These are phyloP conservation scores for Trichoderma breve DNA, from an alignment of 2,329 filamentous ascomycete genomes.

Conservation along the genomic window DNA sequence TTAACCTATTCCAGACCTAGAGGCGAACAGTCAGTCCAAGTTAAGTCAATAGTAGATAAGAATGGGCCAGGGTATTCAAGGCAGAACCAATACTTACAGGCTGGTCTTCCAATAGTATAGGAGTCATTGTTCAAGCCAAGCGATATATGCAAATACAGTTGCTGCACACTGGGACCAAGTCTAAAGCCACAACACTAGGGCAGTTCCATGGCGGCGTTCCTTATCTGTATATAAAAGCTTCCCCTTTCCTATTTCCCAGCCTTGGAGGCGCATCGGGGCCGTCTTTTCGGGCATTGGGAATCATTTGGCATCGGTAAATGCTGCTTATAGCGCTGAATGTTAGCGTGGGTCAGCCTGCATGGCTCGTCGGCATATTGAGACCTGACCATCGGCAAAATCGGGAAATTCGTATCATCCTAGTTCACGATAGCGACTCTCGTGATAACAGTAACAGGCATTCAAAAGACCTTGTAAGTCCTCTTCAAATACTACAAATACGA, in stretches of 20 bases:
- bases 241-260: not conserved
- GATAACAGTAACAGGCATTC: not conserved
- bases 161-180: not conserved
- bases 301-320: not conserved
- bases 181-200: slow-evolving; percentile 1
- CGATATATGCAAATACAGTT: not conserved
- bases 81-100: not conserved
- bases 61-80: not conserved
- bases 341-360: not conserved
- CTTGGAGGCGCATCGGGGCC: not conserved
- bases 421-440: not conserved
- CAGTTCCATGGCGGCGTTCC: not conserved
- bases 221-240: slow-evolving; percentile 16
- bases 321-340: not conserved
- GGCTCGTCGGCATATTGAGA: not conserved
- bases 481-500: not conserved
- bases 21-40: not conserved
- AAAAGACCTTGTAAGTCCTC: slow-evolving; percentile 10
- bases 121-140: not conserved
- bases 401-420: not conserved
- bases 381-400: not conserved
- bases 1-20: slow-evolving; percentile 9
- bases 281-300: not conserved
- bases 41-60: not conserved
- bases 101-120: not conserved